Conservation (phyloP, 2,329 filamentous ascomycete genomes). For the Clarireedia homoeocarpa region DNA sequence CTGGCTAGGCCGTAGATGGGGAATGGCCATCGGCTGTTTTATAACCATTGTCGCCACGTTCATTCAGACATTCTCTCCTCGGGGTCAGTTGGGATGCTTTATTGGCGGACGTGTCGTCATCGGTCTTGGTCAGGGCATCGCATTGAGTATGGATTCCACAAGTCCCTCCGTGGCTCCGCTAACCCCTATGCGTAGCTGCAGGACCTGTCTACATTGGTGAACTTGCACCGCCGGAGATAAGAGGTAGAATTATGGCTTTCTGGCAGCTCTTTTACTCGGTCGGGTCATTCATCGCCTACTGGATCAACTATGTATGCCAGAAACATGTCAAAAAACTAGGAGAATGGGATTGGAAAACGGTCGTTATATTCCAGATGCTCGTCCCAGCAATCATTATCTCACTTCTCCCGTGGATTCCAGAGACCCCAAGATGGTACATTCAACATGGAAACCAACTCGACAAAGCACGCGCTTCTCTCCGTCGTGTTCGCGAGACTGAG, state of each 20-base stretch:
- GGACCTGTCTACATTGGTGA: constrained; percentile 67
- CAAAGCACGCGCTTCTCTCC: constrained; percentile 40
- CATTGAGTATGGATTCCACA: constrained; percentile 41
- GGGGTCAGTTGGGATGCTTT: constrained; percentile 54
- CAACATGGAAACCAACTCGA: constrained; percentile 51
- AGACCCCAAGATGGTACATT: constrained; percentile 62
- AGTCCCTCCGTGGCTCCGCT: background rate
- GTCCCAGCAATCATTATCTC: constrained; percentile 54
- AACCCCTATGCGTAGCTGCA: constrained; percentile 38
- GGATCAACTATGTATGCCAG: constrained; percentile 20
- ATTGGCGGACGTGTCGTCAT: constrained; percentile 62
- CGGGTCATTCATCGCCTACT: constrained; percentile 30
- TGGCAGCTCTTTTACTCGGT: constrained; percentile 64
- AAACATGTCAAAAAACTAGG: constrained; percentile 33
- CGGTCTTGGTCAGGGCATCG: constrained; percentile 60
- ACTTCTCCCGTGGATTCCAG: constrained; percentile 58
- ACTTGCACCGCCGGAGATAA: constrained; percentile 54
- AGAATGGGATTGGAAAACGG: constrained; percentile 67
- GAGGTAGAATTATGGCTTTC: constrained; percentile 60
- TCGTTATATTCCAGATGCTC: constrained; percentile 66
- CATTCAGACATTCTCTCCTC: constrained; percentile 58
- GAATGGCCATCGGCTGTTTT: constrained; percentile 57
- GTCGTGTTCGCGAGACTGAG: constrained; percentile 54
- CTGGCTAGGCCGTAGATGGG: constrained; percentile 51
- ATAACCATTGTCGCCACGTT: constrained; percentile 61